Evolutionary conservation across 1,284 basidiomycete genomes (phyloP), one percentile per base, ranked within the genome.

Genomic region (Sporisorium iseilematis-ciliati): DNA sequence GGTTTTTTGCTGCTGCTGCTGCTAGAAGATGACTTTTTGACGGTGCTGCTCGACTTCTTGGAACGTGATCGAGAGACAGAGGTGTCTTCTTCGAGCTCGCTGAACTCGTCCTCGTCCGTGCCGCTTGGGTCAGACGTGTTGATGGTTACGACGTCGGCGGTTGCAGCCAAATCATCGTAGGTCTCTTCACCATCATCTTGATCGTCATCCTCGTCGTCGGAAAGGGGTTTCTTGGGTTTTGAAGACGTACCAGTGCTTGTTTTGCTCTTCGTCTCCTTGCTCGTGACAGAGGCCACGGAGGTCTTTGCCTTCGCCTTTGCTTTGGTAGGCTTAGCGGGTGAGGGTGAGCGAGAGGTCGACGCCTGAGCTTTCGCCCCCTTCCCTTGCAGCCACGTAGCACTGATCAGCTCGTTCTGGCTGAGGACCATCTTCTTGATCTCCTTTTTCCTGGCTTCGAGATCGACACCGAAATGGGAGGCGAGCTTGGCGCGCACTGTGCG

Each of bases 21-120:
- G 31, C 35, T 20, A 3, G 64, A 4, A 11, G 51, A n/a, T 14
- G 53, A 4, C 46, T 57, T 57, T 50, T 46, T 43, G 23, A 42
- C 11, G 20, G 50, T n/a, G 33, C 42, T 4, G 25, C 41, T 60
- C 16, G 35, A 0, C 20, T 73, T 63, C 25, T 60, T 65, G 38
- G 2, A n/a, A 21, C 54, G 50, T 5, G 50, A n/a, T 2, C 60
- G 64, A 5, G 60, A 52, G 29, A 52, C 18, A 21, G 64, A 63
- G 2, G 43, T 50, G 21, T 75, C 73, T 20, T 71, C 65, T 52
- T 75, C 73, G n/a, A 75, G 65, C 46, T 75, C 73, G 48, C 60
- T 64, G 26, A 71, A 75, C 12, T 59, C 50, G 25, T 41, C 29
- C 31, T 29, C 16, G 8, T 51, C 33, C 23, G 31, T 33, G 3